These are phyloP conservation scores for Gossypium bickii DNA, from an alignment of 345 rosid species.

Conservation along the genomic window DNA sequence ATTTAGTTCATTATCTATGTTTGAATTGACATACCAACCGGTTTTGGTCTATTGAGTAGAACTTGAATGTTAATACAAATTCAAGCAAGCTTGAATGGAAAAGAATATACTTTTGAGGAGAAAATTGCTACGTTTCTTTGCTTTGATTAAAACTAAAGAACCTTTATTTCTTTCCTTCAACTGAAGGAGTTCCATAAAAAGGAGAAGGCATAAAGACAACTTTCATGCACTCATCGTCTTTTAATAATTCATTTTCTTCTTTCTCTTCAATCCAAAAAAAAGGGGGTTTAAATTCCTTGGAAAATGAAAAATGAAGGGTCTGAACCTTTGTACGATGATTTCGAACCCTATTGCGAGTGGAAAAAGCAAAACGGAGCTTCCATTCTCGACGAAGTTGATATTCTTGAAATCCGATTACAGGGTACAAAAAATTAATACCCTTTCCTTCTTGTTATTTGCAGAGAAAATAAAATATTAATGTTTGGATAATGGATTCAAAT, in stretches of 20 bases:
- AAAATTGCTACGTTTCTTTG: not conserved
- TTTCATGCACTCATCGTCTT: not conserved
- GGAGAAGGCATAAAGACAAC: not conserved
- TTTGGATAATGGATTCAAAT: no score
- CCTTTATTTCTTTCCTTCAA: not conserved
- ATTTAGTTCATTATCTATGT: no score
- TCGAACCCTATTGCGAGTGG: slow-evolving; percentile 2
- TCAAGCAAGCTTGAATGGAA: no score
- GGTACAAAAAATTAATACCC: not conserved
- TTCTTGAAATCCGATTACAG: not conserved
- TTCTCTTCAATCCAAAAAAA: not conserved
- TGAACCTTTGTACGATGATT: not conserved
- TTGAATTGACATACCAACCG: no score
- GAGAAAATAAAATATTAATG: not conserved
- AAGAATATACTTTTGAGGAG: not conserved
- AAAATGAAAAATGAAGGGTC: not conserved
- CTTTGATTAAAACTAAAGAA: not conserved
- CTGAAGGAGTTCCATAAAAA: not conserved
- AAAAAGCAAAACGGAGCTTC: not conserved
- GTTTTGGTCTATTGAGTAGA: no score
- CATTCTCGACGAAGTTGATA: not conserved
- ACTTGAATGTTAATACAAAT: no score
- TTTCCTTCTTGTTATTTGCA: no score
- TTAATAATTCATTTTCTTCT: not conserved
- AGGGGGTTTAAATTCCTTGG: not conserved